These are phyloP conservation scores for Aspergillus calidoustus DNA, from an alignment of 2,329 filamentous ascomycete species.

Conservation along the genomic window DNA sequence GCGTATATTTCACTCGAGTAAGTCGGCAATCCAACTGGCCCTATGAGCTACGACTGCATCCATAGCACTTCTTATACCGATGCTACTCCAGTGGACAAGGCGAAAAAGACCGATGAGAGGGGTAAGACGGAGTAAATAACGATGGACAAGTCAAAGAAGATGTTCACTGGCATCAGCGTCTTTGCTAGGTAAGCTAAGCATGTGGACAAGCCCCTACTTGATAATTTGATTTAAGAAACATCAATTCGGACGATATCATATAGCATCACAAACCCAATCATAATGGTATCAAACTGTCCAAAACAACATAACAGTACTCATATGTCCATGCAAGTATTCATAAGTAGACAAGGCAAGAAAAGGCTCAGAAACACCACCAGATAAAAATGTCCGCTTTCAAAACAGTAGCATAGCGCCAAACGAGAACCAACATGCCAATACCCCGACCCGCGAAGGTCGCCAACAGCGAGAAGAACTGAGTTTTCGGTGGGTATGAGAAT, in stretches of 20 bases:
- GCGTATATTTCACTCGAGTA: background rate
- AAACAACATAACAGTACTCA: constrained; percentile 6
- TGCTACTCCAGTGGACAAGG: background rate
- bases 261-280: constrained; percentile 2
- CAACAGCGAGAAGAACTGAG: background rate
- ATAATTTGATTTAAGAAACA: background rate
- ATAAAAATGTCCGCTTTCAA: background rate
- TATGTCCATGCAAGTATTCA: constrained; percentile 5
- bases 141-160: background rate
- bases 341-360: background rate
- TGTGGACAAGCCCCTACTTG: background rate
- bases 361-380: background rate
- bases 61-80: background rate
- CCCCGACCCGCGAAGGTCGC: constrained; percentile 6
- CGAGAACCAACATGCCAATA: constrained; percentile 1
- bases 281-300: constrained; percentile 16
- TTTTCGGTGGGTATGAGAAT: background rate
- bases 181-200: background rate
- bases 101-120: background rate
- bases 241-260: constrained; percentile 6
- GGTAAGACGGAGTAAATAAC: background rate
- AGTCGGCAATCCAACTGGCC: background rate
- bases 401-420: constrained; percentile 8
- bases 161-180: background rate
- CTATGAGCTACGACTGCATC: background rate